Evolutionary conservation across 106 monocot species (phyloP).

Genomic region (Chionographis japonica): DNA sequence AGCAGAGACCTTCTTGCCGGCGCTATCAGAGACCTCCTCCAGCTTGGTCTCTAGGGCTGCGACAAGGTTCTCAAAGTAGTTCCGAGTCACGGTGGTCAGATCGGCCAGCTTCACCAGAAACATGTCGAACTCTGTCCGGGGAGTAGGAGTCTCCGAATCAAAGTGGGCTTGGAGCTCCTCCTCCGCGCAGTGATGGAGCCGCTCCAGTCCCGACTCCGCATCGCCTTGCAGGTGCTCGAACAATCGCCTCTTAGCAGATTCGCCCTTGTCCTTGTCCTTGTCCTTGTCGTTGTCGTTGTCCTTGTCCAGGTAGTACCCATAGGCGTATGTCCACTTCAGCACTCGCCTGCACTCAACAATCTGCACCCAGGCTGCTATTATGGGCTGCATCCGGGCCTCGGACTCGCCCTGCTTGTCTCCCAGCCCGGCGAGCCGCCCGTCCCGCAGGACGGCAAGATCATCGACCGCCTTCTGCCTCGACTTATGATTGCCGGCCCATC

Average conservation of each 20-base stretch:
- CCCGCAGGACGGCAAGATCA: background rate
- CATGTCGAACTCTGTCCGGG: too few species aligned
- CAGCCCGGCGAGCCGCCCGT: background rate
- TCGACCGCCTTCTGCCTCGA: background rate
- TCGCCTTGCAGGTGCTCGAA: constrained; percentile 16
- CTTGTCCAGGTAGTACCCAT: constrained; percentile 11
- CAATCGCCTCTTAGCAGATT: background rate
- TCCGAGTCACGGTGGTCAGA: too few species aligned
- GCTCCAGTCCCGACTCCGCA: background rate
- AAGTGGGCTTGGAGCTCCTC: background rate
- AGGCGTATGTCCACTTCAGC: constrained; percentile 21
- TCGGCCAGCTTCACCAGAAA: too few species aligned
- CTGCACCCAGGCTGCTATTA: background rate
- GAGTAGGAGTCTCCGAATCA: background rate
- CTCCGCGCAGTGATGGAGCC: constrained; percentile 8
- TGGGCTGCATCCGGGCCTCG: background rate
- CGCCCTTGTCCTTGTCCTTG: background rate
- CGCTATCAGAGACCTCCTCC: too few species aligned
- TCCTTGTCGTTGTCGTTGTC: too few species aligned
- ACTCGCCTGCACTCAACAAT: constrained; percentile 19
- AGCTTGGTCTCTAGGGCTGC: too few species aligned
- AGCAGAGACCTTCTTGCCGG: too few species aligned
- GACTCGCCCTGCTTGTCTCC: background rate
- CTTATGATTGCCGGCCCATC: background rate
- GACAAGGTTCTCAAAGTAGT: too few species aligned